Base-by-base conservation (phyloP, 345 rosid species). In the Diplotaxis tenuifolia region DNA sequence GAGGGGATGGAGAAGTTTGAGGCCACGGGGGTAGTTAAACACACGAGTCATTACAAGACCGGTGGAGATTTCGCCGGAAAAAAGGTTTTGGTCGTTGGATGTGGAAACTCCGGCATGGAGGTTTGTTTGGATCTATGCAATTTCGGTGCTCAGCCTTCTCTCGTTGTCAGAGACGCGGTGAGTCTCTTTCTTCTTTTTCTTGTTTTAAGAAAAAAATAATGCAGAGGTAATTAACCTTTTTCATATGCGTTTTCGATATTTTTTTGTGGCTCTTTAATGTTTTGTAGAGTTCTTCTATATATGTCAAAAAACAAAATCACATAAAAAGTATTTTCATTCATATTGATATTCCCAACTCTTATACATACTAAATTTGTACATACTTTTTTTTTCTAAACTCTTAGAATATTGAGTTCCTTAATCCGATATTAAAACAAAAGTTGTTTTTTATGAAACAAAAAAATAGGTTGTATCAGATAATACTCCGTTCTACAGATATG, bases 81-180 rank as follows among this genome's bases (percentile, higher is more conserved):
- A 81, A 88, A 16, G 15, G 96, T 92, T 73, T 75, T 95, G 76
- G 99, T 92, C n/a, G 97, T 95, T 15, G 97, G 99, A 1, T 95
- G 97, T 81, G 97, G 99, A 23, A 91, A 95, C 78, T 95, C 97
- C 6, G 97, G 99, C 25, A 92, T 95, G 99, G 96, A 95, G 86
- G 96, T 91, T 58, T 88, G 99, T 78, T 84, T 92, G 88, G 99
- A 95, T 83, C 96, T 95, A 31, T 88, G 92, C 87, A 82, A 87
- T 55, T 82, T 87, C 50, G 81, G 80, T 82, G 96, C 96, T 59
- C 65, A 21, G 53, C 96, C 97, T 31, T 91, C 96, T 21, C 85
- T 95, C 21, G 97, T 88, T 42, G 97, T 95, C 62, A 85, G 99
- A 82, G 96, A 81, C 73, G 78, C 92, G 61, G 97, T 95, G 75